phyloP scores from a whole-genome alignment of 176 grass and related monocot species.

The Guadua angustifolia region DNA sequence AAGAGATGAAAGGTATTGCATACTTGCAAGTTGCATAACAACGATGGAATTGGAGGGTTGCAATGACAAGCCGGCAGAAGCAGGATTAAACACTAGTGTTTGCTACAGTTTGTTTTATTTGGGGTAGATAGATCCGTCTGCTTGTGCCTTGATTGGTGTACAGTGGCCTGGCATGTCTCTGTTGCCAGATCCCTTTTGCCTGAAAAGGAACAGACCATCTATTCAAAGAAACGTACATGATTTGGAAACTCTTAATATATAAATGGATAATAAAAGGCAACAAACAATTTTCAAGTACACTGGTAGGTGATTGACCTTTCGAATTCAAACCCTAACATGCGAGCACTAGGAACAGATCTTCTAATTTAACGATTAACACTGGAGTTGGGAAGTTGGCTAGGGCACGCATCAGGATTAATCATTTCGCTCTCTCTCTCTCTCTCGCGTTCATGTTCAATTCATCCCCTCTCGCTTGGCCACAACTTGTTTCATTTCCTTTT shows the following conservation, averaged over 20 bases:
- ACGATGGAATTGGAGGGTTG: constrained; percentile 38
- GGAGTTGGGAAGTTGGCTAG: background rate
- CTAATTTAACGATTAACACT: background rate
- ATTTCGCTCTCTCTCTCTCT: background rate
- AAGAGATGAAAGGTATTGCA: background rate
- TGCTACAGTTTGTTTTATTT: constrained; percentile 31
- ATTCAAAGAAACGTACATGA: constrained; percentile 18
- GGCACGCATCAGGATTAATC: background rate
- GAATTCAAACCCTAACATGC: background rate
- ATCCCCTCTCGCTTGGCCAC: background rate
- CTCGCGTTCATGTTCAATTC: constrained; percentile 26
- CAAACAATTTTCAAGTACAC: background rate
- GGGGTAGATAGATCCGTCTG: background rate
- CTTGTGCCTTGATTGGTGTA: constrained; percentile 5
- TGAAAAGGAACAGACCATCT: constrained; percentile 14
- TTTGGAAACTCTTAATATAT: background rate
- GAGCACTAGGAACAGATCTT: background rate
- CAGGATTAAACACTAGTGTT: constrained; percentile 7
- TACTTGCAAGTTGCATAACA: constrained; percentile 29
- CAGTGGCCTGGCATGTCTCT: constrained; percentile 28
- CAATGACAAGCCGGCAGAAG: constrained; percentile 31
- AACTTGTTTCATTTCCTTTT: background rate
- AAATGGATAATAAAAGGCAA: background rate
- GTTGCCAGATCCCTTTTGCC: constrained; percentile 22
- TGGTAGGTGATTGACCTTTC: background rate